These are phyloP conservation scores for Cyberlindnera subsufficiens DNA, from an alignment of 805 yeast species.

Conservation along the genomic window DNA sequence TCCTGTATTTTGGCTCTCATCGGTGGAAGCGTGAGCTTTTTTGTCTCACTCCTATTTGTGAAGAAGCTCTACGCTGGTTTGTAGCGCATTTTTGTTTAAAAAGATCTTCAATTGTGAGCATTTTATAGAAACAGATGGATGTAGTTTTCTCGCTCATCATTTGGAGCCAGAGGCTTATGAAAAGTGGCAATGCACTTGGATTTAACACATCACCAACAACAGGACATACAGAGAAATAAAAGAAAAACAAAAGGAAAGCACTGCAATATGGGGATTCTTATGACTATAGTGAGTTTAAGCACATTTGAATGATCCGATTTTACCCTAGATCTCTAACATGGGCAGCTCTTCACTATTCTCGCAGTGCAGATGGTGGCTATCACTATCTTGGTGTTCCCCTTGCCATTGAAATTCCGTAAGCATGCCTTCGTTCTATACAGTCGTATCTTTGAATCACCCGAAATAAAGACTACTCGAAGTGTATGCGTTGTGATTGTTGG, in stretches of 20 bases:
- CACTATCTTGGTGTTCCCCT: constrained; percentile 45
- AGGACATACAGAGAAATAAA: background rate
- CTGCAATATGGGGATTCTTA: constrained; percentile 18
- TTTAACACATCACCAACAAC: background rate
- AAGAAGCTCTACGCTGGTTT: constrained; percentile 14
- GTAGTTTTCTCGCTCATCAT: too few relatives aligned
- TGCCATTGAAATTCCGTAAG: constrained; percentile 43
- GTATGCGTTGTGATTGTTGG: constrained; percentile 39
- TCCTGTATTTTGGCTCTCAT: constrained; percentile 19
- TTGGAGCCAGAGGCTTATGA: too few relatives aligned
- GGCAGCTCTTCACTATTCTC: constrained; percentile 38
- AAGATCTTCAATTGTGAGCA: too few relatives aligned
- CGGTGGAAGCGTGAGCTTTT: constrained; percentile 21
- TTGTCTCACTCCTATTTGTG: constrained; percentile 15
- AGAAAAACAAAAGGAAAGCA: background rate
- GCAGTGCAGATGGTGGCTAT: constrained; percentile 46
- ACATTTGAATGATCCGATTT: background rate
- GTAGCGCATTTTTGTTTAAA: background rate
- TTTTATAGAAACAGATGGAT: too few relatives aligned
- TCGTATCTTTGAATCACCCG: constrained; percentile 29
- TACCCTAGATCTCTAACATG: background rate
- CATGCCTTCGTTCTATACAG: constrained; percentile 34
- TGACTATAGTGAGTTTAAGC: constrained; percentile 15
- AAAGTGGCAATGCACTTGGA: background rate
- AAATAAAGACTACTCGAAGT: constrained; percentile 38